These are phyloP conservation scores for Penicillium bovifimosum DNA, from an alignment of 495 filamentous ascomycete genomes.

Conservation along the genomic window DNA sequence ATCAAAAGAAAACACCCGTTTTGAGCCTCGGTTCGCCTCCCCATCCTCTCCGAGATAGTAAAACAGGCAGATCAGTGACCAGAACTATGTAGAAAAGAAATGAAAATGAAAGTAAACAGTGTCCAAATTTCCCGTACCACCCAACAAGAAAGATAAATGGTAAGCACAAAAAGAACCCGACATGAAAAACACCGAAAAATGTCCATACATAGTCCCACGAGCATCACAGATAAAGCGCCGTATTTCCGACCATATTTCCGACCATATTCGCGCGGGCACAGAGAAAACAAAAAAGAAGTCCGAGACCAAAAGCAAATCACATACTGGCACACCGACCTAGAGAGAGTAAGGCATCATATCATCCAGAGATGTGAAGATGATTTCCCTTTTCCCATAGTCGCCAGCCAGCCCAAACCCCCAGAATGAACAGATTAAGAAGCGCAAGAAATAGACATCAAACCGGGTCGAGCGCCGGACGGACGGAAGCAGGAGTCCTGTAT, in stretches of 20 bases:
- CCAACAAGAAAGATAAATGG: slow-evolving; percentile 5
- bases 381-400: not conserved
- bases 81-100: not conserved
- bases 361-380: not conserved
- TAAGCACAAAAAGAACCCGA: slow-evolving; percentile 9
- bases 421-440: not conserved
- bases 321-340: not conserved
- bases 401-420: not conserved
- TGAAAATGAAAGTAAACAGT: not conserved
- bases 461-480: not conserved
- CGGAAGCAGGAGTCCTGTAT: not conserved
- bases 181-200: slow-evolving; percentile 20
- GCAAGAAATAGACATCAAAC: not conserved
- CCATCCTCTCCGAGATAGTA: slow-evolving; percentile 2
- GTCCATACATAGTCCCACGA: slow-evolving; percentile 4
- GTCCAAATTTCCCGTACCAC: slow-evolving; percentile 9
- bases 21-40: slow-evolving; percentile 13
- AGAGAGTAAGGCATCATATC: not conserved
- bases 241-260: slow-evolving; percentile 17
- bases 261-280: slow-evolving; percentile 6
- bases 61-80: slow-evolving; percentile 7
- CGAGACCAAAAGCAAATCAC: not conserved
- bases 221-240: slow-evolving; percentile 16
- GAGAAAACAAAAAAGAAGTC: not conserved
- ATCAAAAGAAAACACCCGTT: slow-evolving; percentile 8